Conservation (phyloP, 768 basidiomycete species). For the Hypsizygus marmoreus region DNA sequence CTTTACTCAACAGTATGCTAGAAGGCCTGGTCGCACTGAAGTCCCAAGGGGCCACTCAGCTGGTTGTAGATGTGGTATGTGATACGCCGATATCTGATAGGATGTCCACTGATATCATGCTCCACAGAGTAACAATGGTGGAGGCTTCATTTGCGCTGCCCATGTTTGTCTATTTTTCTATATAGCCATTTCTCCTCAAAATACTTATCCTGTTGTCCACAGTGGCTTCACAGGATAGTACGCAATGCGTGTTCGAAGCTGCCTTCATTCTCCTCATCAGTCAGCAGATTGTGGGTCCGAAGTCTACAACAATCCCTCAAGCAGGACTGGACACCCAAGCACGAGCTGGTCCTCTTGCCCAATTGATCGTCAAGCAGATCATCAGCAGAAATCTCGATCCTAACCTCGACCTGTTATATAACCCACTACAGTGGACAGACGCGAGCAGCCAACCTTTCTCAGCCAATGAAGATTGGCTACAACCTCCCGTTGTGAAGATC, state of each 20-base stretch:
- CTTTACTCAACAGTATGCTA: slow-evolving; percentile 44
- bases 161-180: slow-evolving; percentile 42
- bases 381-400: slow-evolving; percentile 45
- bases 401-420: slow-evolving; percentile 44
- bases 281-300: slow-evolving; percentile 56
- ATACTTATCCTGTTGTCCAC: slow-evolving; percentile 3
- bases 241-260: slow-evolving; percentile 13
- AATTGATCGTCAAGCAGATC: slow-evolving; percentile 47
- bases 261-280: slow-evolving; percentile 3
- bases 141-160: slow-evolving; percentile 60
- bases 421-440: slow-evolving; percentile 51
- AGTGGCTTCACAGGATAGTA: slow-evolving; percentile 51
- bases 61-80: slow-evolving; percentile 62
- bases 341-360: slow-evolving; percentile 51
- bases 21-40: slow-evolving; percentile 50
- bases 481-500: slow-evolving; percentile 38
- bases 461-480: slow-evolving; percentile 45
- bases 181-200: not conserved
- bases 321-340: slow-evolving; percentile 54
- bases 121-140: slow-evolving; percentile 50
- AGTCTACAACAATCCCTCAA: slow-evolving; percentile 51
- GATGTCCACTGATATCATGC: slow-evolving; percentile 1
- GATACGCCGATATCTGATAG: not conserved
- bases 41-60: slow-evolving; percentile 45
- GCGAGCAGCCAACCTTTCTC: slow-evolving; percentile 46